These are phyloP conservation scores for Pseudogymnoascus sp. DNA, from an alignment of 2,329 filamentous ascomycete species.

Conservation along the genomic window DNA sequence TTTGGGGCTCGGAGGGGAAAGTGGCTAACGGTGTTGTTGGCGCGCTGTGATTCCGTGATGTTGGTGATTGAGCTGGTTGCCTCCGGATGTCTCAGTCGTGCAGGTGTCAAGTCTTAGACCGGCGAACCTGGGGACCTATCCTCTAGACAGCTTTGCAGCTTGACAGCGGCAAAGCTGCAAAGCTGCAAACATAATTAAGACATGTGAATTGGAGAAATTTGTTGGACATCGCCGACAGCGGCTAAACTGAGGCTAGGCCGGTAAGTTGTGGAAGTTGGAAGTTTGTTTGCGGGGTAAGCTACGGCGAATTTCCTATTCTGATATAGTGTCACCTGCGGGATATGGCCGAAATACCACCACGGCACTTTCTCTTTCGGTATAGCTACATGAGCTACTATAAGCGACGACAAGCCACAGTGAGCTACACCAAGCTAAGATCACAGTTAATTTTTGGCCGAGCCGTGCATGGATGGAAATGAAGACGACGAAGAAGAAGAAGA, in stretches of 20 bases:
- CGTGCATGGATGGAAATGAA: no score
- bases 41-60: neutral
- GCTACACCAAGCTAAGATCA: neutral
- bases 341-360: conserved; percentile 6
- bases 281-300: conserved; percentile 7
- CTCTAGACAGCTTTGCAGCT: neutral
- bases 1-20: neutral
- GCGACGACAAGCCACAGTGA: conserved; percentile 29
- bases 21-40: neutral
- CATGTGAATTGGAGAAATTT: neutral
- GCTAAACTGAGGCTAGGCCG: neutral
- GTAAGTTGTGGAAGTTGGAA: neutral
- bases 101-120: neutral
- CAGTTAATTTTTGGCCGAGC: no score
- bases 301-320: neutral
- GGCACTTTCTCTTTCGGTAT: conserved; percentile 2
- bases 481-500: no score
- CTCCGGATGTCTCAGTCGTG: neutral
- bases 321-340: neutral
- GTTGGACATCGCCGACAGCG: neutral
- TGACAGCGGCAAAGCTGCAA: neutral
- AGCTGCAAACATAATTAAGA: neutral
- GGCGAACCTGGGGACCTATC: neutral
- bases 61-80: neutral
- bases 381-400: conserved; percentile 18